Base-by-base conservation (phyloP, 148 eudicot genomes). In the Chenopodium suecicum region DNA sequence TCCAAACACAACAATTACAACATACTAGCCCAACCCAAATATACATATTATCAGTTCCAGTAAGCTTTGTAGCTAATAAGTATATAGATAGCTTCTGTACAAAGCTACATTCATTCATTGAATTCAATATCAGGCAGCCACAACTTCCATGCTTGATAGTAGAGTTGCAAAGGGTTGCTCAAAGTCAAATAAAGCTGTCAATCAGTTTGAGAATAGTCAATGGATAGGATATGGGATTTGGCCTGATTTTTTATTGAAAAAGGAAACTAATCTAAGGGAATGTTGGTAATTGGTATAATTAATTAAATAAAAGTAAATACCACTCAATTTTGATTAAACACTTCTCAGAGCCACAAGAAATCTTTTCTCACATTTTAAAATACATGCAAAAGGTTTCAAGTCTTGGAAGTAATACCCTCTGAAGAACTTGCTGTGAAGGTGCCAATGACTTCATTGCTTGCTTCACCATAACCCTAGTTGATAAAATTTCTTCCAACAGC, bases 391-490 rank as follows among this genome's bases (percentile, higher is more conserved):
- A 16, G 46, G 7, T 12, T 34, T 58, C 41, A 64, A 65, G 48
- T 74, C 4, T 32, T 23, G 44, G 68, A 82, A 64, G 77, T 23
- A 83, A 13, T 72, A 92, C 96, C 90, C 99, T 88, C 78, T 90
- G 85, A 84, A 90, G 94, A 83, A 96, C 89, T 87, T 86, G 79
- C 84, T 94, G 90, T 44, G 93, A 88, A 83, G 94, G 90, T 60
- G 82, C 75, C 86, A 96, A 87, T 84, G 89, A 91, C 85, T 96
- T 96, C 94, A 96, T 96, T 67, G 97, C 94, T 86, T 92, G 87
- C 85, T 96, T 96, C 83, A 94, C 95, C 99, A 96, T 92, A 70
- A 96, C 90, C 82, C 99, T 90, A 68, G 99, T 96, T 20, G 94
- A 91, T 79, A 96, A 89, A 85, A 96, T 96, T 89, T 96, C 99